phyloP scores from a whole-genome alignment of 1,139 yeast species.

The Geotrichum bryndzae region DNA sequence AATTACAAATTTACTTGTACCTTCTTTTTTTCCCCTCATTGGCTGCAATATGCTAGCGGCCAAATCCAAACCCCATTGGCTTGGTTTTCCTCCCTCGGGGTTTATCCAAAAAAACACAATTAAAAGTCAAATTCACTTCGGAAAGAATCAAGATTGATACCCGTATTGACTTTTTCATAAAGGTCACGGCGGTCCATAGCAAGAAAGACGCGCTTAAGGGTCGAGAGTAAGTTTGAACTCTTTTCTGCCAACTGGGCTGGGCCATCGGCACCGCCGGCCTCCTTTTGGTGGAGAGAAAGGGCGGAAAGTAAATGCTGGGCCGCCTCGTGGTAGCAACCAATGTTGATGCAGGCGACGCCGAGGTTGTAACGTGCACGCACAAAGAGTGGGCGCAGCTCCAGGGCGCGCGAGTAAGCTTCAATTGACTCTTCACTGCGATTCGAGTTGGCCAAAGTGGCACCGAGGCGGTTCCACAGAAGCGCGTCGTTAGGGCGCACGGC shows the following conservation, averaged over 20 bases:
- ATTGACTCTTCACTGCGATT: conserved; percentile 91
- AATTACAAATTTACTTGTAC: no score
- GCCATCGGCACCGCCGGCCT: conserved; percentile 51
- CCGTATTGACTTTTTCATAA: conserved; percentile 74
- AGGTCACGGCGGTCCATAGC: conserved; percentile 93
- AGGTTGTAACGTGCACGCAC: conserved; percentile 92
- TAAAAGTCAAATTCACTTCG: conserved; percentile 68
- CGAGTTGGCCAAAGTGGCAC: conserved; percentile 92
- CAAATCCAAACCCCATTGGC: no score
- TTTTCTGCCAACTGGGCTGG: conserved; percentile 53
- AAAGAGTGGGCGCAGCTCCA: conserved; percentile 86
- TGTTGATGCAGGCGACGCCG: conserved; percentile 91
- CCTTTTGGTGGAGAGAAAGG: conserved; percentile 61
- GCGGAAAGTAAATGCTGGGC: conserved; percentile 90
- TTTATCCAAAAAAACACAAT: background rate
- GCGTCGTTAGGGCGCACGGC: conserved; percentile 82
- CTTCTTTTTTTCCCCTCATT: no score
- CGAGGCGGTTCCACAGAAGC: conserved; percentile 87
- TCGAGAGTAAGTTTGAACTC: conserved; percentile 78
- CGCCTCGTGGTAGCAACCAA: conserved; percentile 93
- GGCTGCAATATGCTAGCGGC: no score
- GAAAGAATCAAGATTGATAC: conserved; percentile 71
- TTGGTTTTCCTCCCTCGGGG: no score
- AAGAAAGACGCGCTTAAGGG: conserved; percentile 81
- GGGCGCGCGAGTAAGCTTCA: conserved; percentile 83